A percentile compares a stretch with the other conserved stretches of the same genome.
Evolutionary conservation across 805 yeast genomes (phyloP).

Genomic region (Pichia pseudocactophila): DNA sequence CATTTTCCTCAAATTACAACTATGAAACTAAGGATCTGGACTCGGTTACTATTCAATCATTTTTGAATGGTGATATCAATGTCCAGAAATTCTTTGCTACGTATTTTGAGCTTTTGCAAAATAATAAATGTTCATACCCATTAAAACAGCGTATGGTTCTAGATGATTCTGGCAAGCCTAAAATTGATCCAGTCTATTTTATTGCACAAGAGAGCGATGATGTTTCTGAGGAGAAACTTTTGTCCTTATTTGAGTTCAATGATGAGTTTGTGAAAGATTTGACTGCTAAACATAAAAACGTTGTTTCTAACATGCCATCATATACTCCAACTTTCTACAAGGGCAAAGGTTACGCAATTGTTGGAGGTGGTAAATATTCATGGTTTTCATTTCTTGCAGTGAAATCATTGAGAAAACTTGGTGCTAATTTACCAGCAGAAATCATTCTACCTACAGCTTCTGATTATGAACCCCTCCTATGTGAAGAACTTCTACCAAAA

Average conservation of each 20-base stretch:
- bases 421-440: constrained; percentile 32
- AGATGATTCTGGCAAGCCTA: not conserved
- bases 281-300: constrained; percentile 37
- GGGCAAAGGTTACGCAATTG: constrained; percentile 30
- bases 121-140: not conserved
- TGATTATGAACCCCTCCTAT: constrained; percentile 15
- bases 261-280: constrained; percentile 37
- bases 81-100: constrained; percentile 20
- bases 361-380: constrained; percentile 37
- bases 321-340: constrained; percentile 20
- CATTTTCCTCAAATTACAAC: not conserved
- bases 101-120: not conserved
- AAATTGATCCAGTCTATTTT: not conserved
- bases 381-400: constrained; percentile 34
- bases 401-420: constrained; percentile 34
- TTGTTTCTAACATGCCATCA: constrained; percentile 38
- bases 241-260: constrained; percentile 20
- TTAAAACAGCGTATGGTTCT: not conserved
- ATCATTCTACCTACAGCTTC: constrained; percentile 13
- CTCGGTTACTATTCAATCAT: constrained; percentile 13
- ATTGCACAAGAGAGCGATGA: constrained; percentile 34
- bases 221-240: constrained; percentile 28
- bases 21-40: not conserved
- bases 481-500: constrained; percentile 32
- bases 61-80: constrained; percentile 54